phyloP scores from a whole-genome alignment of 2,329 filamentous ascomycete species.

The Pseudocercospora fijiensis region DNA sequence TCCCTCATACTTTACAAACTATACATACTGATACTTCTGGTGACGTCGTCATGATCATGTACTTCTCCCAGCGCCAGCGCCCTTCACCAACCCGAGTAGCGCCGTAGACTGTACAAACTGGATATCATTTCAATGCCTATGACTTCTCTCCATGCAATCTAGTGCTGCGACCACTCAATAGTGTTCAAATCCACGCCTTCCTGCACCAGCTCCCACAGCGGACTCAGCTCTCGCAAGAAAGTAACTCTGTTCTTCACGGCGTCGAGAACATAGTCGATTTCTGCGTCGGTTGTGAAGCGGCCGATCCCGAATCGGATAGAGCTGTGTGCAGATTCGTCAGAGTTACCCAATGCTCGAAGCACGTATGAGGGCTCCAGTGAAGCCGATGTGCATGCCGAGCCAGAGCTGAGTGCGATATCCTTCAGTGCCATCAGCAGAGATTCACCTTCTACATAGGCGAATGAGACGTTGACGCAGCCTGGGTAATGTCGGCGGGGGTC shows the following conservation, averaged over 20 bases:
- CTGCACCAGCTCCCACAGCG: constrained; percentile 95
- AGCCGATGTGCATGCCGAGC: constrained; percentile 94
- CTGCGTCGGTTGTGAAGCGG: constrained; percentile 88
- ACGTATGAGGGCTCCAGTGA: constrained; percentile 97
- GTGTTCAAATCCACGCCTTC: constrained; percentile 93
- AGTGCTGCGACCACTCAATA: constrained; percentile 98
- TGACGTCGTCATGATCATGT: background rate
- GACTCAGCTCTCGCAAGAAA: constrained; percentile 91
- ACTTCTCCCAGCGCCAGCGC: background rate
- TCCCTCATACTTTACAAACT: background rate
- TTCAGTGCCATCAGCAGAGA: constrained; percentile 97
- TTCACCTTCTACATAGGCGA: constrained; percentile 97
- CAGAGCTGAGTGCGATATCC: constrained; percentile 94
- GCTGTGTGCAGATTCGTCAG: constrained; percentile 95
- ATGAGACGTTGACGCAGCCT: constrained; percentile 96
- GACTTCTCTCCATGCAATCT: too few relatives aligned
- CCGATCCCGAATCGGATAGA: constrained; percentile 98
- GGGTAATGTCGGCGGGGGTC: constrained; percentile 82
- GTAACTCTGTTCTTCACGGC: constrained; percentile 86
- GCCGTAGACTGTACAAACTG: constrained; percentile 1
- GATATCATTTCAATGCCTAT: background rate
- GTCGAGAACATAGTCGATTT: constrained; percentile 97
- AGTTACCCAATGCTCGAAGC: constrained; percentile 87
- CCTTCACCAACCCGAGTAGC: background rate
- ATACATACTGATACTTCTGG: background rate